phyloP scores from a whole-genome alignment of 345 rosid species.

The Mallotus nudiflorus region DNA sequence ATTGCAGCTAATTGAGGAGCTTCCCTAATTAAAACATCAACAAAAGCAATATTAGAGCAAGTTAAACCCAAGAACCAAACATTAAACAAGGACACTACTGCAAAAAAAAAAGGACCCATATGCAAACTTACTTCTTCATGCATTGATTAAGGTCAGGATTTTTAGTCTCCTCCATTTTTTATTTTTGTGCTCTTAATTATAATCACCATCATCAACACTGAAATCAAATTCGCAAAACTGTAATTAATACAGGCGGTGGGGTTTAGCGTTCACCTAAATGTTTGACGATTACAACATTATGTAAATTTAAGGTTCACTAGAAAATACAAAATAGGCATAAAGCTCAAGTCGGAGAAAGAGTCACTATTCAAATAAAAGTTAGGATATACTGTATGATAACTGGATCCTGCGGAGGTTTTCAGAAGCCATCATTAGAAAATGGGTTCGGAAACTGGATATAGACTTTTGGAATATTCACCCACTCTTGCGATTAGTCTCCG shows the following conservation, averaged over 20 bases:
- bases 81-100: background rate
- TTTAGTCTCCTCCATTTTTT: constrained; percentile 10
- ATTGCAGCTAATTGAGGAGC: constrained; percentile 58
- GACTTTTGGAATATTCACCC: too few relatives aligned
- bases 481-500: too few relatives aligned
- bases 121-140: constrained; percentile 14
- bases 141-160: background rate
- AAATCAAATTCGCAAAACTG: background rate
- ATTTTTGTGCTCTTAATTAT: background rate
- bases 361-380: too few relatives aligned
- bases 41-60: background rate
- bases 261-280: too few relatives aligned
- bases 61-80: background rate
- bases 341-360: too few relatives aligned
- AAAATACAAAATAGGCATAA: too few relatives aligned
- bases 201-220: background rate
- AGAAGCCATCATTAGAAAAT: too few relatives aligned
- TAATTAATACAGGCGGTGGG: background rate
- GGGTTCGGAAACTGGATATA: too few relatives aligned
- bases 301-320: too few relatives aligned
- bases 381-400: too few relatives aligned
- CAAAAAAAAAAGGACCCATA: background rate
- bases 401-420: too few relatives aligned
- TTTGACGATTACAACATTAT: too few relatives aligned
- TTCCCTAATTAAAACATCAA: constrained; percentile 44